phyloP scores from a whole-genome alignment of 352 stramenopile genomes.

The Globisporangium cystogenes region DNA sequence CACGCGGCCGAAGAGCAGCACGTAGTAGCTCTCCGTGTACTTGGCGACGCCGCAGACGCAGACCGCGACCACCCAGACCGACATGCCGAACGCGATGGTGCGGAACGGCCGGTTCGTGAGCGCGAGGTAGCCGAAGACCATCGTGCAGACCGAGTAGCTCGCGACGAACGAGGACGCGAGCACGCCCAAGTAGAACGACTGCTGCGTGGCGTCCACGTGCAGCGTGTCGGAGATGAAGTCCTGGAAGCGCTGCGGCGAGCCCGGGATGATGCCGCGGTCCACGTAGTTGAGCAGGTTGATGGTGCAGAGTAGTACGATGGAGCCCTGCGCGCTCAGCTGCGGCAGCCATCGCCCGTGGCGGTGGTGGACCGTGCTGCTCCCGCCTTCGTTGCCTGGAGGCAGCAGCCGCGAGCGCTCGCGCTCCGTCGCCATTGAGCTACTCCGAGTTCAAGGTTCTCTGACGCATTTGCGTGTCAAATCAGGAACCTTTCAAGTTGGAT shows the following conservation, averaged over 20 bases:
- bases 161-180: conserved; percentile 93
- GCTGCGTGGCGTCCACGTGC: conserved; percentile 36
- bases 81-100: conserved; percentile 87
- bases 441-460: too few relatives aligned
- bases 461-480: too few relatives aligned
- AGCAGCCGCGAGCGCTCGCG: too few relatives aligned
- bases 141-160: conserved; percentile 88
- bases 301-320: conserved; percentile 81
- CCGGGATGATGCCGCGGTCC: conserved; percentile 94
- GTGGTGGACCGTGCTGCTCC: too few relatives aligned
- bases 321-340: conserved; percentile 40
- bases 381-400: too few relatives aligned
- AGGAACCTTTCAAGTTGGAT: too few relatives aligned
- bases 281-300: conserved; percentile 95
- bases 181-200: conserved; percentile 83
- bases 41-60: conserved; percentile 83
- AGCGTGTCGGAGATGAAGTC: conserved; percentile 87
- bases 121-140: conserved; percentile 90
- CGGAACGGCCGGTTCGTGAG: conserved; percentile 87
- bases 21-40: conserved; percentile 75
- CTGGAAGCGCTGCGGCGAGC: conserved; percentile 89
- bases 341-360: not conserved
- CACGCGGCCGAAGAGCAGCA: conserved; percentile 48
- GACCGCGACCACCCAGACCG: conserved; percentile 87
- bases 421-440: too few relatives aligned